Base-by-base conservation (phyloP, 768 basidiomycete genomes). In the Austroboletus eburneus region DNA sequence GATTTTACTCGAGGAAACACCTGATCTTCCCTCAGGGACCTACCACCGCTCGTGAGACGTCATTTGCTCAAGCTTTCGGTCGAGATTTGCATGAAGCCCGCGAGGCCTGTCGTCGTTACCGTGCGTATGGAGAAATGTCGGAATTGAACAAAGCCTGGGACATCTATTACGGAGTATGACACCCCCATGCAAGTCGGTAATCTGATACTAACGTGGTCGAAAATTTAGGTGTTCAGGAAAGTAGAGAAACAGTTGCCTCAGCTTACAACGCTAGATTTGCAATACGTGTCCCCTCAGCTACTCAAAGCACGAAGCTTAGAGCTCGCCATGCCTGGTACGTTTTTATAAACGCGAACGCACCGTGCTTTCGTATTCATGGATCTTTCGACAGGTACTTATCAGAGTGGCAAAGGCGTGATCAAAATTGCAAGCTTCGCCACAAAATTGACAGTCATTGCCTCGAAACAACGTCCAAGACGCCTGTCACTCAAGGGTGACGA, bases 71-170 rank as follows among this genome's bases (percentile, higher is more conserved):
- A 67, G 86, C 85, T 5, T 98, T 95, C 56, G 92, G 93, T 2
- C 78, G 91, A 46, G 95, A 98, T 58, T 74, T 99, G 23, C 82
- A 81, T 23, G 92, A 95, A 58, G 96, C 96, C 12, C 81, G 92
- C 34, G 92, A 94, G 59, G 91, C 91, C 27, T 91, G 91, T 55
- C 78, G 84, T 41, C 79, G 90, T 41, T 99, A 87, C 72, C 84
- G 86, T 34, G 76, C 79, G 18, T 89, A 88, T 59, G 89, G 89
- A 21, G 94, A 99, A 62, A 77, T 81, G 46, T 82, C 80, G 41
- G 92, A 97, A 61, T 71, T 99, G 39, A 96, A 98, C 63, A 91
- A 88, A 61, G 96, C 96, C 25, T 99, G 96, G 96, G 96, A 98
- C 59, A 93, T 97, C 22, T 99, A 99, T 67, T 99, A 97, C 59